Percentiles rank a stretch among this genome's conserved stretches.
Conservation (phyloP, 441 rosid species). For the Croton laevigatus region DNA sequence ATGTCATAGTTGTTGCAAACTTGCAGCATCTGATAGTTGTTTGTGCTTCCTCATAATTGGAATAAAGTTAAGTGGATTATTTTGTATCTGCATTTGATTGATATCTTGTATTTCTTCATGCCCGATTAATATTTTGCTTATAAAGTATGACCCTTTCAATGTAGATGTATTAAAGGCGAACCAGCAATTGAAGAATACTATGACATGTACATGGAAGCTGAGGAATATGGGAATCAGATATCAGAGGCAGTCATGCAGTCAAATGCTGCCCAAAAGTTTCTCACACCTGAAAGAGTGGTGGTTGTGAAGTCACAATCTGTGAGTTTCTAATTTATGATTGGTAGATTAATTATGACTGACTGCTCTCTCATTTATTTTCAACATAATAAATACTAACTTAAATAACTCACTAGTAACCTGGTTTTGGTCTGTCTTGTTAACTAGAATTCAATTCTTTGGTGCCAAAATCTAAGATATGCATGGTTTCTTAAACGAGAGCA, state of each 20-base stretch:
- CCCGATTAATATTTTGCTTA: not conserved
- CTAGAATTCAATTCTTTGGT: no score
- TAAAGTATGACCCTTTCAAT: slow-evolving; percentile 27
- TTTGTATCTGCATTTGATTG: slow-evolving; percentile 7
- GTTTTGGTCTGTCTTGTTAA: no score
- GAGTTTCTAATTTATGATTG: slow-evolving; percentile 30
- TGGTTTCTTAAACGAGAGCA: no score
- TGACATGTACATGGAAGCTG: slow-evolving; percentile 68
- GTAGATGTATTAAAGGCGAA: slow-evolving; percentile 90
- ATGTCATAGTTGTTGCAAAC: not conserved
- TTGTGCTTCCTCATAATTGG: not conserved
- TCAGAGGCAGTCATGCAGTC: slow-evolving; percentile 70
- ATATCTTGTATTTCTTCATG: slow-evolving; percentile 11
- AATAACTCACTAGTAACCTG: no score
- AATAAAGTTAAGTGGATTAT: slow-evolving; percentile 1
- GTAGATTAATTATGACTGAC: not conserved
- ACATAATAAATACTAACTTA: no score
- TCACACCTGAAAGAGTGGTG: slow-evolving; percentile 78
- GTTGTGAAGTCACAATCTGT: slow-evolving; percentile 82
- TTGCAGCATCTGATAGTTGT: slow-evolving; percentile 1
- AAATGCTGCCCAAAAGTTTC: slow-evolving; percentile 38
- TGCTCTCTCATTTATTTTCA: no score
- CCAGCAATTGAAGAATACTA: slow-evolving; percentile 92
- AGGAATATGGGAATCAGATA: slow-evolving; percentile 45
- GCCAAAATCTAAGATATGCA: no score